Evolutionary conservation across 352 stramenopile species (phyloP).

Genomic region (Pseudoperonospora humuli): DNA sequence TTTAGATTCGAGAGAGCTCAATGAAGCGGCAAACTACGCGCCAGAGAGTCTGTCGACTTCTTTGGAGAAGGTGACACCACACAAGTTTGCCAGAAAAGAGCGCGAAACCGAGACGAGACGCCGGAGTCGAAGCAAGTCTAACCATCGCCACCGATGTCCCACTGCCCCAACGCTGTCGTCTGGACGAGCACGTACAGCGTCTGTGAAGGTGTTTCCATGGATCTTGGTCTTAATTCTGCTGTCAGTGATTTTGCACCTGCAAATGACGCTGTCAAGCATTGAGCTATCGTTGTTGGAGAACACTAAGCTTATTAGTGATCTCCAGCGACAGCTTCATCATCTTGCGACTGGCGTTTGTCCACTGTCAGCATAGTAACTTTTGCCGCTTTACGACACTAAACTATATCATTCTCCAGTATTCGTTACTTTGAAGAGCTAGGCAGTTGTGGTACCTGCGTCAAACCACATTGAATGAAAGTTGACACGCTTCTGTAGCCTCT

Average conservation of each 20-base stretch:
- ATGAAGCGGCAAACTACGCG: constrained; percentile 3
- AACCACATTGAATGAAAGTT: constrained; percentile 49
- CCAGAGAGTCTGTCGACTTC: constrained; percentile 12
- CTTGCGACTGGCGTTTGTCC: constrained; percentile 17
- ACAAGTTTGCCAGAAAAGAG: constrained; percentile 10
- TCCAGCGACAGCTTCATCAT: constrained; percentile 24
- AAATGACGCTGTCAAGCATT: constrained; percentile 52
- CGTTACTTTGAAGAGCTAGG: background rate
- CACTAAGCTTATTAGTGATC: constrained; percentile 26
- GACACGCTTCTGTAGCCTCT: constrained; percentile 28
- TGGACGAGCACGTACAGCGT: constrained; percentile 7
- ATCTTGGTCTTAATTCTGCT: constrained; percentile 54
- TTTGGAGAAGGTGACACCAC: constrained; percentile 11
- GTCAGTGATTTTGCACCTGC: constrained; percentile 49
- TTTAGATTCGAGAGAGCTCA: constrained; percentile 14
- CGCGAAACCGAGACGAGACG: constrained; percentile 4
- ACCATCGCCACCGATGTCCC: constrained; percentile 13
- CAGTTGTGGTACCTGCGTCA: background rate
- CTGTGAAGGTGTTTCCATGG: constrained; percentile 57
- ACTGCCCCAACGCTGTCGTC: constrained; percentile 5
- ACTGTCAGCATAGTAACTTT: constrained; percentile 9
- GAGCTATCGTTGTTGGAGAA: constrained; percentile 41
- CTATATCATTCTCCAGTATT: background rate
- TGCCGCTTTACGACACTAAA: constrained; percentile 4
- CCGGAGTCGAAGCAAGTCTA: constrained; percentile 15